phyloP scores from a whole-genome alignment of 192 early-diverging fungal species.

The Diversispora epigaea region DNA sequence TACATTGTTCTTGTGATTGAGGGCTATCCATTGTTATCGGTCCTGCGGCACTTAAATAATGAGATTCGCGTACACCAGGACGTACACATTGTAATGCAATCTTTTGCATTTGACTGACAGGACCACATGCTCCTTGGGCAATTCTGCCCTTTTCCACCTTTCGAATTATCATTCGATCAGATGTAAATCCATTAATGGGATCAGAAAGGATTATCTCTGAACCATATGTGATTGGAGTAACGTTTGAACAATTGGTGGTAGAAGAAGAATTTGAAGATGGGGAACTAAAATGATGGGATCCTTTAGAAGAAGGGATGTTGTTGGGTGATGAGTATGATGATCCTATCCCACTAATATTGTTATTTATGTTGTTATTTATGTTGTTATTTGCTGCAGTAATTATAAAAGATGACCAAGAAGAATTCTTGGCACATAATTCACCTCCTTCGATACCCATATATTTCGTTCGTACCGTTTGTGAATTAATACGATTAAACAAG shows the following conservation, averaged over 20 bases:
- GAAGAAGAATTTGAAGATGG: constrained; percentile 23
- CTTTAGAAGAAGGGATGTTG: constrained; percentile 32
- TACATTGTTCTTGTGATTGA: constrained; percentile 27
- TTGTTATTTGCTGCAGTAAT: constrained; percentile 44
- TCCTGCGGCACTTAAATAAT: constrained; percentile 51
- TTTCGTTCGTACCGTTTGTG: constrained; percentile 87
- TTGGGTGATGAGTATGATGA: neutral
- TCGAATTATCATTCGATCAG: constrained; percentile 71
- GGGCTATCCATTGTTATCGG: constrained; percentile 24
- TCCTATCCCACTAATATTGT: neutral
- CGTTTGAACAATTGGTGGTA: constrained; percentile 34
- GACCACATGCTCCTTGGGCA: constrained; percentile 59
- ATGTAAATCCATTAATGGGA: constrained; percentile 58
- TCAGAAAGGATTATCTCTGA: constrained; percentile 72
- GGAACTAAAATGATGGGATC: constrained; percentile 20
- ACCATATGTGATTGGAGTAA: constrained; percentile 67
- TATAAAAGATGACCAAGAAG: constrained; percentile 64
- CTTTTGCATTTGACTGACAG: constrained; percentile 86
- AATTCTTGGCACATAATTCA: constrained; percentile 60
- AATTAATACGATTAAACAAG: constrained; percentile 89
- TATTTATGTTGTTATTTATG: neutral
- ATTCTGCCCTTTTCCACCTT: constrained; percentile 77
- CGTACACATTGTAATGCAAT: constrained; percentile 59
- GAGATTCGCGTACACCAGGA: constrained; percentile 32
- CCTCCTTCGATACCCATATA: constrained; percentile 68